Evolutionary conservation across 1,139 yeast species (phyloP).

Genomic region (Pichia sp.): DNA sequence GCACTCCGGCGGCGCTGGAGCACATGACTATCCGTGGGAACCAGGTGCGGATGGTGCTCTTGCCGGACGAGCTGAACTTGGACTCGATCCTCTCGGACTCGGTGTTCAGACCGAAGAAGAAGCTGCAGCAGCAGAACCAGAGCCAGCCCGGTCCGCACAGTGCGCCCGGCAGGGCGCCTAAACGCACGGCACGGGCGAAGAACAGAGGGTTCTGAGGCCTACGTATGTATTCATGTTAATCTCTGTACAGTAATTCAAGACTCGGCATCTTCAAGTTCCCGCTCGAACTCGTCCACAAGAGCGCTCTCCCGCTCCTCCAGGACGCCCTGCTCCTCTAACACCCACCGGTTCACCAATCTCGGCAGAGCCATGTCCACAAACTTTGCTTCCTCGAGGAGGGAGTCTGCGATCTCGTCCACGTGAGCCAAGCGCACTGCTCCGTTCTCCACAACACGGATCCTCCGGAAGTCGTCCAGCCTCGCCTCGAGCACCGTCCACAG

Average conservation of each 20-base stretch:
- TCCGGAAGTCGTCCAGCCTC: constrained; percentile 51
- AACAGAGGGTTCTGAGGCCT: constrained; percentile 15
- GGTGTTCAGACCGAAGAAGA: constrained; percentile 41
- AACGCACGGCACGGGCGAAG: constrained; percentile 10
- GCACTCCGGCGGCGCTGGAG: constrained; percentile 71
- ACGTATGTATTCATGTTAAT: no score
- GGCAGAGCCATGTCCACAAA: constrained; percentile 62
- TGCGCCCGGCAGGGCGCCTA: constrained; percentile 9
- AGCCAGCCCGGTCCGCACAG: not conserved
- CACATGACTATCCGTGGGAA: constrained; percentile 87
- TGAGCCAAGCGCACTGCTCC: constrained; percentile 25
- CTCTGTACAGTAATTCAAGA: not conserved
- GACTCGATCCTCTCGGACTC: constrained; percentile 70
- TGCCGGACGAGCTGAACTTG: constrained; percentile 85
- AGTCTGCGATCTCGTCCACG: constrained; percentile 62
- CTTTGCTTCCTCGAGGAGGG: constrained; percentile 44
- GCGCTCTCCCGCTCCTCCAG: constrained; percentile 39
- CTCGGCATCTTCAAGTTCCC: constrained; percentile 19
- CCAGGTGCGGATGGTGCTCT: constrained; percentile 75
- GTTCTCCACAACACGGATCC: constrained; percentile 37
- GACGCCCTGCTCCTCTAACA: constrained; percentile 39
- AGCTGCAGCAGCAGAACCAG: not conserved
- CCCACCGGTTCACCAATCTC: constrained; percentile 40
- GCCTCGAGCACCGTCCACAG: constrained; percentile 52
- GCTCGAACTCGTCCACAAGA: constrained; percentile 28